phyloP scores from a whole-genome alignment of 352 stramenopile species.

The Pythium dissimile region DNA sequence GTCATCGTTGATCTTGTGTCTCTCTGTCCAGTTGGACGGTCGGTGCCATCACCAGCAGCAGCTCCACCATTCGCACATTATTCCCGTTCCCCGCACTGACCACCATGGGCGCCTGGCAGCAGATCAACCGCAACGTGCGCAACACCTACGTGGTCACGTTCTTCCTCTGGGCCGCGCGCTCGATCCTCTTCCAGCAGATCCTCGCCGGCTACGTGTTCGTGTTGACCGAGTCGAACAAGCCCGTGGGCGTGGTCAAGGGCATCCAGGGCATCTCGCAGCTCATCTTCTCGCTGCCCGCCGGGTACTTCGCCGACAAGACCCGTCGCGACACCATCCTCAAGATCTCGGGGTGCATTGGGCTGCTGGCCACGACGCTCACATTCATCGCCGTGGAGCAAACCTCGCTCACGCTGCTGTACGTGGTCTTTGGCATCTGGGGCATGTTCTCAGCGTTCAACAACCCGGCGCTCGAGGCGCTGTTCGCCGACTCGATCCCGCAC shows the following conservation, averaged over 20 bases:
- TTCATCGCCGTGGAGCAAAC: constrained; percentile 49
- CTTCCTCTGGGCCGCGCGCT: constrained; percentile 71
- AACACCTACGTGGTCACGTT: constrained; percentile 69
- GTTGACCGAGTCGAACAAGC: constrained; percentile 68
- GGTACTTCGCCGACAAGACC: constrained; percentile 64
- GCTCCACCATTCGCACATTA: neutral
- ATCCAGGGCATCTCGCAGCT: constrained; percentile 81
- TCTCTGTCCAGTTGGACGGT: neutral
- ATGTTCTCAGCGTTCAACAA: constrained; percentile 67
- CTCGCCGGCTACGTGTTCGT: constrained; percentile 76
- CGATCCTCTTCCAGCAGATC: constrained; percentile 79
- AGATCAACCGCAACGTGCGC: constrained; percentile 42
- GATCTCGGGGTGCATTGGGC: constrained; percentile 49
- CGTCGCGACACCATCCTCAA: constrained; percentile 67
- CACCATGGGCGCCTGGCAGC: constrained; percentile 10
- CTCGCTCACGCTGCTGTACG: constrained; percentile 47
- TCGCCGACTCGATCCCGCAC: constrained; percentile 71
- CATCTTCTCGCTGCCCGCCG: constrained; percentile 61
- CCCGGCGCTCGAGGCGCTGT: constrained; percentile 67
- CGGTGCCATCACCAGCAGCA: no score
- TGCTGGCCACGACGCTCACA: constrained; percentile 44
- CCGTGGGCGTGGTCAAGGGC: constrained; percentile 77
- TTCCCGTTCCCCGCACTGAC: neutral
- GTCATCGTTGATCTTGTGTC: constrained; percentile 5
- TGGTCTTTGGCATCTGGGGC: constrained; percentile 63